These are phyloP conservation scores for Calvatia gigantea DNA, from an alignment of 768 basidiomycete genomes.

Conservation along the genomic window DNA sequence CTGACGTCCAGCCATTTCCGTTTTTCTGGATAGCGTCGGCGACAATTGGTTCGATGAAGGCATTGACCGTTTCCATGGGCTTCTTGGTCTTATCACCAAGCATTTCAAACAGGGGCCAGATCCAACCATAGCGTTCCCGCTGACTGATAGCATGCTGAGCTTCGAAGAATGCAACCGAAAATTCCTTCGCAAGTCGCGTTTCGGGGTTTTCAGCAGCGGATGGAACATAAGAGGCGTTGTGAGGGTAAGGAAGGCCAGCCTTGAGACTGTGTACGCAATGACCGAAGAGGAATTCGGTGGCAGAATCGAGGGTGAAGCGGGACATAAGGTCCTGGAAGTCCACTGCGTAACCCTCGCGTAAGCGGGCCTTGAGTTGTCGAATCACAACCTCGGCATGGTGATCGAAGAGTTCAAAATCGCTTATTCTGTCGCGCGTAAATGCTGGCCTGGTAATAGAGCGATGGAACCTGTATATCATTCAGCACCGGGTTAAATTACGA, in stretches of 20 bases:
- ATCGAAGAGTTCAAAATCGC: slow-evolving; percentile 60
- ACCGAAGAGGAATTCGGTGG: slow-evolving; percentile 66
- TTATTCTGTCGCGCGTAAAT: slow-evolving; percentile 57
- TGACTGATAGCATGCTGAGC: slow-evolving; percentile 41
- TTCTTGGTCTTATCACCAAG: slow-evolving; percentile 39
- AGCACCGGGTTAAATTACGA: background rate
- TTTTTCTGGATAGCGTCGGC: slow-evolving; percentile 45
- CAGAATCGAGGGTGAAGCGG: slow-evolving; percentile 64
- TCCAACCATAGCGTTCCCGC: slow-evolving; percentile 41
- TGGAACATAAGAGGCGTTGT: slow-evolving; percentile 29
- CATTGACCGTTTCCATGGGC: slow-evolving; percentile 51
- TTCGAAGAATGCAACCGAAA: slow-evolving; percentile 45
- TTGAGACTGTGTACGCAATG: slow-evolving; percentile 50
- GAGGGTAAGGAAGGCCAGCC: slow-evolving; percentile 50
- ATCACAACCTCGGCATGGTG: slow-evolving; percentile 46
- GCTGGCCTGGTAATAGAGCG: slow-evolving; percentile 64
- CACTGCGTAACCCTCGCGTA: slow-evolving; percentile 46
- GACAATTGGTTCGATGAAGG: slow-evolving; percentile 52
- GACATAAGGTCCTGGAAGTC: slow-evolving; percentile 65
- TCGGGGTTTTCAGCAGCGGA: slow-evolving; percentile 19
- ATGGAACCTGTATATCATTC: slow-evolving; percentile 40
- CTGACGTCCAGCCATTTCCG: slow-evolving; percentile 12
- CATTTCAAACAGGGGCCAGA: slow-evolving; percentile 55
- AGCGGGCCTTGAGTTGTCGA: slow-evolving; percentile 41
- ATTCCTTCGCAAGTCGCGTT: slow-evolving; percentile 35